A percentile compares a stretch with the other conserved stretches of the same genome.
Evolutionary conservation across 441 rosid species (phyloP).

Genomic region (Syzygium malaccense): DNA sequence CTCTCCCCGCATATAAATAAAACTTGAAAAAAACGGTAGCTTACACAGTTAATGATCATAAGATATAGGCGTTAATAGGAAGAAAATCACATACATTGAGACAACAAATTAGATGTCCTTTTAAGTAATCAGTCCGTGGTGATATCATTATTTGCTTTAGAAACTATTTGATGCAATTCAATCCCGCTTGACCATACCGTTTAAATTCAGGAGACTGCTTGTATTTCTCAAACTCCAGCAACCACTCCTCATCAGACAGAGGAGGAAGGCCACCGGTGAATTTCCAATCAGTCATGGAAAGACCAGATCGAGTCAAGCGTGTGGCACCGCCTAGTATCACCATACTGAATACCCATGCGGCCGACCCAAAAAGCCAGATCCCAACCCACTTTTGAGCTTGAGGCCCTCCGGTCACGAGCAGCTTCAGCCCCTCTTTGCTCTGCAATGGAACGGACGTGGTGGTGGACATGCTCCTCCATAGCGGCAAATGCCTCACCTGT

Average conservation of each 20-base stretch:
- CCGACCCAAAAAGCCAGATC: constrained; percentile 89
- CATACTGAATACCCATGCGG: constrained; percentile 95
- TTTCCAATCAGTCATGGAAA: constrained; percentile 98
- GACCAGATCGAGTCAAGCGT: constrained; percentile 83
- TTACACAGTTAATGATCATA: not conserved
- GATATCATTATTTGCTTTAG: not conserved
- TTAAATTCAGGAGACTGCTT: constrained; percentile 83
- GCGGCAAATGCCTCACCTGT: constrained; percentile 39
- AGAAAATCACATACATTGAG: not conserved
- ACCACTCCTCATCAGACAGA: constrained; percentile 74
- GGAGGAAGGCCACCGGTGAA: constrained; percentile 83
- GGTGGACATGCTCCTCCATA: constrained; percentile 45
- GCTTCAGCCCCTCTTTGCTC: constrained; percentile 61
- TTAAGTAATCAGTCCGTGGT: not conserved
- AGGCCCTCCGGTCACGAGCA: constrained; percentile 72
- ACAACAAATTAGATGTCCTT: not conserved
- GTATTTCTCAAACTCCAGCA: constrained; percentile 74
- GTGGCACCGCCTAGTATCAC: constrained; percentile 86
- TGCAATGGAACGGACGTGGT: constrained; percentile 34
- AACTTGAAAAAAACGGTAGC: not conserved
- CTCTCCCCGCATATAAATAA: not conserved
- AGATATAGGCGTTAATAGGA: not conserved
- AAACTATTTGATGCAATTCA: not conserved
- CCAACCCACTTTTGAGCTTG: constrained; percentile 85
- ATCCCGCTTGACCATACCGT: constrained; percentile 29